Base-by-base conservation (phyloP, 2,329 filamentous ascomycete species). In the Xylariomycetidae sp. region DNA sequence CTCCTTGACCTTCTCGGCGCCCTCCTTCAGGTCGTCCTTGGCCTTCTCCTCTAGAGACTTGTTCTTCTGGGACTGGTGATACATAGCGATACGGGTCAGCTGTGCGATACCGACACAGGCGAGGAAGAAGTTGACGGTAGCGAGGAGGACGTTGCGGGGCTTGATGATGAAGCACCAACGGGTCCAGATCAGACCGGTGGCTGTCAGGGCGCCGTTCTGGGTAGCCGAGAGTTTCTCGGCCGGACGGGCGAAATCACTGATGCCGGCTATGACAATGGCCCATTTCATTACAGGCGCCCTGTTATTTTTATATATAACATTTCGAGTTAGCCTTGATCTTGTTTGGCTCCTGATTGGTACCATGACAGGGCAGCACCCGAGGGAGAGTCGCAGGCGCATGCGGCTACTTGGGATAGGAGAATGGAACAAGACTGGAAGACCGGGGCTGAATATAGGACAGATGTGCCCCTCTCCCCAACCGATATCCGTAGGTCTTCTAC, bases 231-330 rank as follows among this genome's bases (percentile, higher is more conserved):
- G 86, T 63, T 88, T 88, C 63, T 94, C 86, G 44, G 85, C 88
- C 19, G 92, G 92, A 50, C 92, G 88, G 43, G 82, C 75, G 61
- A 98, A 85, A 70, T 98, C 92, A 51, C 87, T 82, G 58, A 94
- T 77, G 58, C 92, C 92, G 49, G 92, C 88, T 47, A 97, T 70
- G 62, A 97, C 92, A 55, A 98, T 74, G 52, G 77, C 80, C 92
- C 92, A 98, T 83, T 89, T 96, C 88, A 96, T 95, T 48, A 96
- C 82, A 38, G 90, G 90, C 27, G 90, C 89, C 87, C 86, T 90
- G 49, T n/a, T n/a, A n/a, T n/a, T n/a, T n/a, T n/a, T n/a, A n/a
- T n/a, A n/a, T n/a, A n/a, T n/a, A n/a, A n/a, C n/a, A n/a, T n/a
- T n/a, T n/a, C n/a, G n/a, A n/a, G n/a, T n/a, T n/a, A n/a, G n/a